A percentile compares a stretch with the other conserved stretches of the same genome.
phyloP scores from a whole-genome alignment of 1,139 yeast genomes.

The Pichia sp. region DNA sequence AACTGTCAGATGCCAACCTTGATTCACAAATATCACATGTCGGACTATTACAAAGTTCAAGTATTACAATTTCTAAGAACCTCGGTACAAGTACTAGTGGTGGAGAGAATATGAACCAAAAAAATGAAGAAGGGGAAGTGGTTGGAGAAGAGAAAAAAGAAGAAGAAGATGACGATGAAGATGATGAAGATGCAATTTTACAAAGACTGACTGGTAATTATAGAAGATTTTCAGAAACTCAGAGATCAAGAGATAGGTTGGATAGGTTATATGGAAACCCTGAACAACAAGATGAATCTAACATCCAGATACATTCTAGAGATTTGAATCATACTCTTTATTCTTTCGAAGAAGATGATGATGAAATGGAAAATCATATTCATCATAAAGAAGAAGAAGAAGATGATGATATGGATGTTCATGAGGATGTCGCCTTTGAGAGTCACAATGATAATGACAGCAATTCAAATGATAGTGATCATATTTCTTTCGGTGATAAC shows the following conservation, averaged over 20 bases:
- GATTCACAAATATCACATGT: background rate
- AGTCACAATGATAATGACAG: no score
- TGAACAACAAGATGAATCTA: constrained; percentile 18
- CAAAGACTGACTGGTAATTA: constrained; percentile 27
- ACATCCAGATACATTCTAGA: constrained; percentile 8
- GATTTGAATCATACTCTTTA: background rate
- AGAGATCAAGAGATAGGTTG: constrained; percentile 12
- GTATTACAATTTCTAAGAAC: no score
- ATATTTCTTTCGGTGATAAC: background rate
- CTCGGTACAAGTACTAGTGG: no score
- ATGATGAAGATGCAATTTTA: constrained; percentile 24
- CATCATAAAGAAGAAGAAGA: constrained; percentile 12
- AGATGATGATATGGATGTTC: constrained; percentile 7
- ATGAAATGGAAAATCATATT: constrained; percentile 1
- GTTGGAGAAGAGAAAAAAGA: background rate
- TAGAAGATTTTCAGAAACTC: constrained; percentile 26
- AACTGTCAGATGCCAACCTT: constrained; percentile 4
- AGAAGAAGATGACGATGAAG: constrained; percentile 23
- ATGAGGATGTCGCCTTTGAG: background rate
- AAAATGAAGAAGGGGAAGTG: no score
- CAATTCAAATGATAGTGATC: no score
- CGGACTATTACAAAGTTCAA: no score
- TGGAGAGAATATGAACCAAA: no score
- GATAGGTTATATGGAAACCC: constrained; percentile 7
- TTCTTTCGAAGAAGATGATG: constrained; percentile 6